Evolutionary conservation across 1,284 basidiomycete genomes (phyloP).

Genomic region (Fomitopsis schrenkii): DNA sequence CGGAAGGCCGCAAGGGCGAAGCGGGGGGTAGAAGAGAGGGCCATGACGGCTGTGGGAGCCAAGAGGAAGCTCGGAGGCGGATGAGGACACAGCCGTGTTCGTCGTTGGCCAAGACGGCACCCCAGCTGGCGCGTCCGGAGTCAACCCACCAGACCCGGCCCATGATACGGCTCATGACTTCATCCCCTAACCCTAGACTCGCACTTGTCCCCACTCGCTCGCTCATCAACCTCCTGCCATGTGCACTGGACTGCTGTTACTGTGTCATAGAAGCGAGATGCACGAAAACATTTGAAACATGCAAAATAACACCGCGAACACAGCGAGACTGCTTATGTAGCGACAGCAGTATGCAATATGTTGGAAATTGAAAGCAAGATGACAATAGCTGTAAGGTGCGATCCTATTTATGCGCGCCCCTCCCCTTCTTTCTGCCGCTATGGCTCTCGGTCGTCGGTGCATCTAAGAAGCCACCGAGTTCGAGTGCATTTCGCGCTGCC

Average conservation of each 20-base stretch:
- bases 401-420: neutral
- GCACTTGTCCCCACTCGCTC: neutral
- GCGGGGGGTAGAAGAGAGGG: neutral
- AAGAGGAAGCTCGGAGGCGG: no score
- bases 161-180: conserved; percentile 2
- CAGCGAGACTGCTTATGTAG: neutral
- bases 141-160: no score
- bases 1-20: neutral
- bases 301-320: neutral
- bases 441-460: conserved; percentile 11
- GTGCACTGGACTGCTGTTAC: neutral
- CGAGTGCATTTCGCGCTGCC: conserved; percentile 82
- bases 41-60: conserved; percentile 3
- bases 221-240: neutral
- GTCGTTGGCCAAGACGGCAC: neutral
- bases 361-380: neutral
- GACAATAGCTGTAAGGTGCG: neutral
- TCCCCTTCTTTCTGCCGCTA: conserved; percentile 2
- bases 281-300: no score
- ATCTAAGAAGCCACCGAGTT: conserved; percentile 77
- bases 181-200: conserved; percentile 8
- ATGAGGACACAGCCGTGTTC: neutral
- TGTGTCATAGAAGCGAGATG: neutral
- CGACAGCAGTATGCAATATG: neutral
- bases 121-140: no score